These are phyloP conservation scores for Cystofilobasidium bisporidii DNA, from an alignment of 768 basidiomycete genomes.

Conservation along the genomic window DNA sequence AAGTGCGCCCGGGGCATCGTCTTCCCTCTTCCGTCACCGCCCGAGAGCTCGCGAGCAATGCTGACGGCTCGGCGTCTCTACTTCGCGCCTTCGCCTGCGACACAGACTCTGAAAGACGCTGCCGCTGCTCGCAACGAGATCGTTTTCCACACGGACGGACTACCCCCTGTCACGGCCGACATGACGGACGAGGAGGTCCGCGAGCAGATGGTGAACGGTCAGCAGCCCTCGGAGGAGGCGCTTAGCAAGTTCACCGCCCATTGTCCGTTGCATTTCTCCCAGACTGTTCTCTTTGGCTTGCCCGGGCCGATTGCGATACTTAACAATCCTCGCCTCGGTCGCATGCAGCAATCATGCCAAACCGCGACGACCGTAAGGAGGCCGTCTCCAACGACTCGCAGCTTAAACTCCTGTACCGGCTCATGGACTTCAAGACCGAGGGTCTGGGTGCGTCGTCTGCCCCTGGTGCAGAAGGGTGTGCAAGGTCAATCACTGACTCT, in stretches of 20 bases:
- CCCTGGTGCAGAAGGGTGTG: too few species aligned
- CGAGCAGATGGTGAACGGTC: constrained; percentile 30
- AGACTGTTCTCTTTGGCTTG: too few species aligned
- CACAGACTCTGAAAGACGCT: constrained; percentile 27
- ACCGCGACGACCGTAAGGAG: constrained; percentile 61
- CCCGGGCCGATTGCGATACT: too few species aligned
- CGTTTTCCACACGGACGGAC: constrained; percentile 40
- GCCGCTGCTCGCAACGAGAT: constrained; percentile 40
- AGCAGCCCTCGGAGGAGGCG: constrained; percentile 53
- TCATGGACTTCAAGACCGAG: constrained; percentile 57
- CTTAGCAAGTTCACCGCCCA: constrained; percentile 62
- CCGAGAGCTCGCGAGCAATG: too few species aligned
- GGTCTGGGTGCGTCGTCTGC: constrained; percentile 44
- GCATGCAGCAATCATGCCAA: constrained; percentile 36
- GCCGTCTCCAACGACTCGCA: constrained; percentile 68
- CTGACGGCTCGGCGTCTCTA: too few species aligned
- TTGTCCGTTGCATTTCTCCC: constrained; percentile 50
- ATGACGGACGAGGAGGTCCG: constrained; percentile 33
- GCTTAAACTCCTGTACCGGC: constrained; percentile 73
- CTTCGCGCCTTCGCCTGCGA: too few species aligned
- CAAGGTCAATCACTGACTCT: too few species aligned
- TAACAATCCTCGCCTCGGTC: too few species aligned
- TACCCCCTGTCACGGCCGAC: constrained; percentile 18
- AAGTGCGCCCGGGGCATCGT: constrained; percentile 55
- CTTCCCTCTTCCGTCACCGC: too few species aligned